These are phyloP conservation scores for Camelina neglecta DNA, from an alignment of 345 rosid species.

Conservation along the genomic window DNA sequence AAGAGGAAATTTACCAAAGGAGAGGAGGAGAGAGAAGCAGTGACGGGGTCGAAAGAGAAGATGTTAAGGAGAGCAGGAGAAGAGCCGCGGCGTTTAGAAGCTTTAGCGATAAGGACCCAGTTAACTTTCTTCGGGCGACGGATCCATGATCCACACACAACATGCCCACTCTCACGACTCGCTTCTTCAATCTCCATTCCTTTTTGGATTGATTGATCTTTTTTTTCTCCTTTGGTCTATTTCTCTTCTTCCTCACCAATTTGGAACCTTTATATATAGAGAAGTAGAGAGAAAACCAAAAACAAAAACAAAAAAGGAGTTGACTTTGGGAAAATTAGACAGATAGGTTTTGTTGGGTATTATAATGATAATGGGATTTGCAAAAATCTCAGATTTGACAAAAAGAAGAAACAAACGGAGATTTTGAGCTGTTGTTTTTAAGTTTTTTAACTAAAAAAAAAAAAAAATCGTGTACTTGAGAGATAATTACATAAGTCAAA, in stretches of 20 bases:
- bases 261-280: constrained; percentile 28
- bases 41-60: constrained; percentile 77
- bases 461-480: constrained; percentile 6
- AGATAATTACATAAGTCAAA: constrained; percentile 32
- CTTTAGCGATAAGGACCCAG: constrained; percentile 68
- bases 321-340: constrained; percentile 37
- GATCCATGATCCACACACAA: constrained; percentile 92
- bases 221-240: neutral
- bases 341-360: constrained; percentile 25
- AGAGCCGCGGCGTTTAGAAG: constrained; percentile 52
- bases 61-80: constrained; percentile 67
- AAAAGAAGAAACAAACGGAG: constrained; percentile 9
- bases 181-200: constrained; percentile 54
- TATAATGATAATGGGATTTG: constrained; percentile 16
- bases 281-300: constrained; percentile 2
- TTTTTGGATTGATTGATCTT: neutral
- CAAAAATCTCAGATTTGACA: constrained; percentile 24
- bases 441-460: neutral
- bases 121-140: constrained; percentile 76
- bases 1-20: constrained; percentile 56
- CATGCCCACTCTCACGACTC: constrained; percentile 49
- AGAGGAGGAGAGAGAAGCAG: constrained; percentile 69
- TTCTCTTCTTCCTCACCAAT: neutral
- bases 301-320: constrained; percentile 32
- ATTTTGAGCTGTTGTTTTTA: constrained; percentile 24